Percentiles rank a stretch among this genome's conserved stretches.
phyloP scores from a whole-genome alignment of 352 stramenopile species.

The Phytopythium cucurbitacearum region DNA sequence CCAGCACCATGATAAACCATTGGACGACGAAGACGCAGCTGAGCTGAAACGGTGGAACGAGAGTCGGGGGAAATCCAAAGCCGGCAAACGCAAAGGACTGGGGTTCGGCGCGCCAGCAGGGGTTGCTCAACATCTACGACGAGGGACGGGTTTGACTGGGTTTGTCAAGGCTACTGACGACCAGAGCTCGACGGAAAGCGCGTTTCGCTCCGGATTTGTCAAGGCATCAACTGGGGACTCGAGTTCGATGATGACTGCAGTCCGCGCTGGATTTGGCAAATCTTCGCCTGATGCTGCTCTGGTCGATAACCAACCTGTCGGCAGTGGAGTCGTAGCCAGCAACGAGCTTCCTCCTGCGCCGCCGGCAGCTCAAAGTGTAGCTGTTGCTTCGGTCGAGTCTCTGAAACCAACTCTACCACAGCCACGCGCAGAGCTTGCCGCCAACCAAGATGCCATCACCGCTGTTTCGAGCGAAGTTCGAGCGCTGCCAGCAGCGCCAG shows the following conservation, averaged over 20 bases:
- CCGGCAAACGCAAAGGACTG: conserved; percentile 65
- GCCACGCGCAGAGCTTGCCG: no score
- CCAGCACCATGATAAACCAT: not conserved
- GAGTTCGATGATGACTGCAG: no score
- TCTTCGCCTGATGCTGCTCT: no score
- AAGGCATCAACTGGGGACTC: conserved; percentile 24
- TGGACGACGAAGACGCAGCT: conserved; percentile 40
- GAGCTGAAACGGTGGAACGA: conserved; percentile 61
- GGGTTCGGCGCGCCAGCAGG: conserved; percentile 32
- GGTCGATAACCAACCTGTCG: not conserved
- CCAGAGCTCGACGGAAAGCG: conserved; percentile 6
- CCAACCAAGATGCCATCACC: no score
- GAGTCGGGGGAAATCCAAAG: conserved; percentile 50
- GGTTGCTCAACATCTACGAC: no score
- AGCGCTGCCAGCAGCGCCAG: conserved; percentile 9
- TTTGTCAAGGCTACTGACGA: conserved; percentile 26
- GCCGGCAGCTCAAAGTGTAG: no score
- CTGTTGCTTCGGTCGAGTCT: no score
- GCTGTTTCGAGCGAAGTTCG: not conserved
- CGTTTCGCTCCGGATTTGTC: conserved; percentile 32
- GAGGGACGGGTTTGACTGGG: no score
- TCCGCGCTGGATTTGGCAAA: no score
- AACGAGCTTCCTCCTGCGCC: no score
- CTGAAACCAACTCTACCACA: no score
- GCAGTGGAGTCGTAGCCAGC: no score